Evolutionary conservation across 495 filamentous ascomycete genomes (phyloP).

Genomic region (Cercophora newfieldiana): DNA sequence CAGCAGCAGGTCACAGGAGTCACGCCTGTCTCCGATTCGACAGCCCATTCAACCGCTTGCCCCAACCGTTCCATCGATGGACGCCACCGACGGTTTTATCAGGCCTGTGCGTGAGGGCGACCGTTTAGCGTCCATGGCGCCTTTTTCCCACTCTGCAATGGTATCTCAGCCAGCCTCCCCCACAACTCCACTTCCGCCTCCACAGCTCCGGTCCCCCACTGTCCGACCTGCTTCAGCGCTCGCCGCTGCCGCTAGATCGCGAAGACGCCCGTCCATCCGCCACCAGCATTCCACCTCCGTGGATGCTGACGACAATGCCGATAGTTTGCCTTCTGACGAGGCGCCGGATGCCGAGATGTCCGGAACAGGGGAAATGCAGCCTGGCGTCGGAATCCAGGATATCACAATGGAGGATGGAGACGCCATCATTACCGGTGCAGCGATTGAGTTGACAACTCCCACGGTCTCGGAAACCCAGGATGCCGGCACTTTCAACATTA

Average conservation of each 20-base stretch:
- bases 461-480: slow-evolving; percentile 83
- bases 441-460: slow-evolving; percentile 71
- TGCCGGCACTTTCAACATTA: slow-evolving; percentile 90
- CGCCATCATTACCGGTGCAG: slow-evolving; percentile 71
- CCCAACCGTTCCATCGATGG: slow-evolving; percentile 70
- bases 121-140: slow-evolving; percentile 81
- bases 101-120: slow-evolving; percentile 84
- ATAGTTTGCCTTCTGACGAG: slow-evolving; percentile 71
- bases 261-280: slow-evolving; percentile 73
- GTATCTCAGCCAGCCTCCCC: slow-evolving; percentile 91
- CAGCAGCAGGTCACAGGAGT: slow-evolving; percentile 61
- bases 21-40: slow-evolving; percentile 52
- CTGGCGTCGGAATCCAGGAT: slow-evolving; percentile 74
- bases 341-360: slow-evolving; percentile 63
- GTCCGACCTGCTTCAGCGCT: slow-evolving; percentile 54
- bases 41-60: slow-evolving; percentile 66
- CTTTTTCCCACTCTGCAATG: slow-evolving; percentile 67
- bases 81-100: slow-evolving; percentile 71
- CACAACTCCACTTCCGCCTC: slow-evolving; percentile 78
- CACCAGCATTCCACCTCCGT: slow-evolving; percentile 86
- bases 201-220: slow-evolving; percentile 51
- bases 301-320: slow-evolving; percentile 83
- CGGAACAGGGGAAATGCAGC: slow-evolving; percentile 77
- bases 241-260: slow-evolving; percentile 43
- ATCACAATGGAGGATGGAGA: slow-evolving; percentile 75